phyloP scores from a whole-genome alignment of 2,329 filamentous ascomycete genomes.

The Colletotrichum tropicale region DNA sequence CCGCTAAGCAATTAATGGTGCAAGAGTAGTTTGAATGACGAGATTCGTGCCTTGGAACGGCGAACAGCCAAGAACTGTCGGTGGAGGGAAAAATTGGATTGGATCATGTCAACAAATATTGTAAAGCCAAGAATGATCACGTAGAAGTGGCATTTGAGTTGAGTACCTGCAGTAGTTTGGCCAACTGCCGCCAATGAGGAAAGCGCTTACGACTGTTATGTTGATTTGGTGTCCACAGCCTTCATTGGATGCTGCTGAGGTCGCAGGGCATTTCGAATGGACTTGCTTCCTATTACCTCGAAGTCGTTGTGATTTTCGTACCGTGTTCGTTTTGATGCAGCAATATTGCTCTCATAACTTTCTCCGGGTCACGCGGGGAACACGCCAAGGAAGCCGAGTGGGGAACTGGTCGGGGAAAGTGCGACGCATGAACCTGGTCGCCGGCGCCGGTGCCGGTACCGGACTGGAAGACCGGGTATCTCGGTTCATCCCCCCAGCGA shows the following conservation, averaged over 20 bases:
- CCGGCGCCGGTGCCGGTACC: not conserved
- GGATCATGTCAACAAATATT: not conserved
- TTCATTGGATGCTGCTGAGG: not conserved
- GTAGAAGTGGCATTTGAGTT: not conserved
- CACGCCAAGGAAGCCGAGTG: not conserved
- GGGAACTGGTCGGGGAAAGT: not conserved
- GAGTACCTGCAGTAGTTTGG: not conserved
- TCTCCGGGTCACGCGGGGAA: not conserved
- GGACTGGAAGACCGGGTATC: not conserved
- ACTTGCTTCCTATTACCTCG: fast-evolving
- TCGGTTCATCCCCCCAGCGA: not conserved
- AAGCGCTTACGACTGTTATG: not conserved
- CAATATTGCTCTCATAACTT: not conserved
- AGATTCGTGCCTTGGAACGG: not conserved
- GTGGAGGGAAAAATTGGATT: not conserved
- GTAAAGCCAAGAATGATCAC: not conserved
- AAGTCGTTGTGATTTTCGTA: not conserved
- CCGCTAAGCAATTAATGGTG: not conserved
- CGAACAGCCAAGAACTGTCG: not conserved
- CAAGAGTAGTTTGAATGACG: not conserved
- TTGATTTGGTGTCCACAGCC: not conserved
- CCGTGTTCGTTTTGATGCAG: not conserved
- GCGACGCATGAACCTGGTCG: not conserved
- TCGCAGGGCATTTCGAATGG: not conserved
- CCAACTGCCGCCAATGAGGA: not conserved